Evolutionary conservation across 2,329 filamentous ascomycete species (phyloP).

Genomic region (Botrytis deweyae): DNA sequence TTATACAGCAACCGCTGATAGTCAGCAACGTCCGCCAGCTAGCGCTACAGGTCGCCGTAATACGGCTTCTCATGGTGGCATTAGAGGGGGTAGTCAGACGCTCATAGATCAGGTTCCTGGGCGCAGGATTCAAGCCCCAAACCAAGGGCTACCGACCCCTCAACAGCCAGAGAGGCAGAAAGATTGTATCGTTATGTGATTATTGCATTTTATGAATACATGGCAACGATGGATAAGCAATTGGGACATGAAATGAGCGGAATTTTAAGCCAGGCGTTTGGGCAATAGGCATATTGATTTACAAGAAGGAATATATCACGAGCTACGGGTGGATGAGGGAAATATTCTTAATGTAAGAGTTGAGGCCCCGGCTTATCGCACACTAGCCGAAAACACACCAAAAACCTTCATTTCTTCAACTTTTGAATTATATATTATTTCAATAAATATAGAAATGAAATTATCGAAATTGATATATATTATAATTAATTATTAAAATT

Average conservation of each 20-base stretch:
- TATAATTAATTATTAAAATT: no score
- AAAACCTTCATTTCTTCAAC: no score
- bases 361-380: no score
- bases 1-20: slow-evolving; percentile 21
- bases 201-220: slow-evolving; percentile 5
- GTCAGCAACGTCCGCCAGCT: slow-evolving; percentile 9
- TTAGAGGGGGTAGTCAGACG: slow-evolving; percentile 24
- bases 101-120: slow-evolving; percentile 30
- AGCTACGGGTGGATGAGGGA: neutral
- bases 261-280: slow-evolving; percentile 1
- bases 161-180: slow-evolving; percentile 26
- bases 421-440: no score
- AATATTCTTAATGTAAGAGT: neutral
- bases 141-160: slow-evolving; percentile 16
- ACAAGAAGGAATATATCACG: slow-evolving; percentile 8
- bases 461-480: no score
- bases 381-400: no score
- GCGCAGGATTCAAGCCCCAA: slow-evolving; percentile 30
- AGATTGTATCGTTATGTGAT: slow-evolving; percentile 36
- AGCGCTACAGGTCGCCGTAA: neutral
- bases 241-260: neutral
- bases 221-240: neutral
- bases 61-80: neutral
- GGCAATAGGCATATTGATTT: neutral
- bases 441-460: no score